Conservation (phyloP, 768 basidiomycete genomes). For the Krasilnikovozyma curviuscula region DNA sequence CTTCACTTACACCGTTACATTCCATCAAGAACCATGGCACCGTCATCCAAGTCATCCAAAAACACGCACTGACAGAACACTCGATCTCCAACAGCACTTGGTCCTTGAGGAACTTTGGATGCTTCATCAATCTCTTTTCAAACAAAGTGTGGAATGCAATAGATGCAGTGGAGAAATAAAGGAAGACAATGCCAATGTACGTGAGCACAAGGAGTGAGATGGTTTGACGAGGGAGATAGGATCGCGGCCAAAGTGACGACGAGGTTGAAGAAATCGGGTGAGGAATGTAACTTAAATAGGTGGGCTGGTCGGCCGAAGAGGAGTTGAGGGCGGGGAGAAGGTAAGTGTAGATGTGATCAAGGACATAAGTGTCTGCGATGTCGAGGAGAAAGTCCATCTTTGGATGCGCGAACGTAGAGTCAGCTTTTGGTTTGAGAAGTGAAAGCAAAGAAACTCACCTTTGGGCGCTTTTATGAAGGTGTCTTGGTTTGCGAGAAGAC, state of each 20-base stretch:
- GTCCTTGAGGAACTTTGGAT: slow-evolving; percentile 79
- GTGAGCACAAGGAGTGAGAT: slow-evolving; percentile 39
- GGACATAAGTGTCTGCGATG: slow-evolving; percentile 45
- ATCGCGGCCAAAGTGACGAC: slow-evolving; percentile 51
- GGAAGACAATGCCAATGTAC: slow-evolving; percentile 53
- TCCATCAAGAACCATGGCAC: slow-evolving; percentile 89
- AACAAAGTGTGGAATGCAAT: slow-evolving; percentile 70
- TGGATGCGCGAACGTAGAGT: too few relatives aligned
- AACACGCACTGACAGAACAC: slow-evolving; percentile 54
- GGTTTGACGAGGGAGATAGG: slow-evolving; percentile 35
- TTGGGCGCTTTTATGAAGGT: too few relatives aligned
- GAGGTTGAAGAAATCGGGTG: slow-evolving; percentile 12
- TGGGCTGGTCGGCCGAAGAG: slow-evolving; percentile 24
- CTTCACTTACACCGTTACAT: slow-evolving; percentile 72
- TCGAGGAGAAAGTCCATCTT: slow-evolving; percentile 70
- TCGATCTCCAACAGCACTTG: slow-evolving; percentile 60
- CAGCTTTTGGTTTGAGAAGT: too few relatives aligned
- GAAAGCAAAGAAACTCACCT: too few relatives aligned
- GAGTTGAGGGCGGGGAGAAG: slow-evolving; percentile 37
- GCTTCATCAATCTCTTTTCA: slow-evolving; percentile 67
- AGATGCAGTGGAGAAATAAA: slow-evolving; percentile 79
- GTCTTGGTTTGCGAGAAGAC: too few relatives aligned
- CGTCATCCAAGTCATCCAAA: slow-evolving; percentile 60
- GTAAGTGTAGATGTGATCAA: slow-evolving; percentile 62
- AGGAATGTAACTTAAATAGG: slow-evolving; percentile 17